These are phyloP conservation scores for Cladosporium cucumerinum DNA, from an alignment of 2,329 filamentous ascomycete genomes.

Conservation along the genomic window DNA sequence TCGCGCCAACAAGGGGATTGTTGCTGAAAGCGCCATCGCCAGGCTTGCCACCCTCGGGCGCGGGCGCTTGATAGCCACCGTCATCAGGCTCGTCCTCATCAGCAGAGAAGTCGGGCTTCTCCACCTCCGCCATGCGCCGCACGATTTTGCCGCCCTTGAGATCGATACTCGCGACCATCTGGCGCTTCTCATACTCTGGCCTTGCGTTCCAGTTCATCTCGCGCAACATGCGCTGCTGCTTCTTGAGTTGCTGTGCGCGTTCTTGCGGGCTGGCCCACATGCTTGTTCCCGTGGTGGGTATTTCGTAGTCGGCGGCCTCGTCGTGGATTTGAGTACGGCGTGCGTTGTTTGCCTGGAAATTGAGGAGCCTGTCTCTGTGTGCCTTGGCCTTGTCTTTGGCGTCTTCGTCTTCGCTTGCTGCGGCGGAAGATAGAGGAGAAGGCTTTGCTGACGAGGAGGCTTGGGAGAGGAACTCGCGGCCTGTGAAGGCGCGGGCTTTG, in stretches of 20 bases:
- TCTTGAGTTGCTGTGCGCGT: slow-evolving; percentile 75
- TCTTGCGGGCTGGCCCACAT: slow-evolving; percentile 85
- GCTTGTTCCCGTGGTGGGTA: slow-evolving; percentile 57
- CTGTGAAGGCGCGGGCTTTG: slow-evolving; percentile 36
- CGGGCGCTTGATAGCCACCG: slow-evolving; percentile 23
- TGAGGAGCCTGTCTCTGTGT: slow-evolving; percentile 76
- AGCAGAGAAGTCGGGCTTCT: slow-evolving; percentile 51
- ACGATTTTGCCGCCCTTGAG: slow-evolving; percentile 74
- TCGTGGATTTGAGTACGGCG: slow-evolving; percentile 80
- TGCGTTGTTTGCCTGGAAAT: slow-evolving; percentile 82
- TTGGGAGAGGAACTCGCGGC: slow-evolving; percentile 36
- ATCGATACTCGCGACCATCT: slow-evolving; percentile 81
- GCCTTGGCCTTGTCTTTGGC: slow-evolving; percentile 68
- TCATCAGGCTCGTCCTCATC: slow-evolving; percentile 37
- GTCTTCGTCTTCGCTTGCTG: slow-evolving; percentile 31
- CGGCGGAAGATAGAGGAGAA: slow-evolving; percentile 34
- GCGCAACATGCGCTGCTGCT: slow-evolving; percentile 76
- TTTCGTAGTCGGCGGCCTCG: slow-evolving; percentile 74
- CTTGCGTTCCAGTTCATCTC: slow-evolving; percentile 83
- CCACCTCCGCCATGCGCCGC: slow-evolving; percentile 61
- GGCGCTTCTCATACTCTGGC: slow-evolving; percentile 85
- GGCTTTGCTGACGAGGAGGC: slow-evolving; percentile 34
- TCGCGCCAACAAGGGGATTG: slow-evolving; percentile 63
- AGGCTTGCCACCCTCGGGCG: slow-evolving; percentile 27
- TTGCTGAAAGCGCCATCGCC: slow-evolving; percentile 58